Percentiles rank a stretch among this genome's conserved stretches.
phyloP scores from a whole-genome alignment of 1,284 basidiomycete genomes.

The Malassezia slooffiae region DNA sequence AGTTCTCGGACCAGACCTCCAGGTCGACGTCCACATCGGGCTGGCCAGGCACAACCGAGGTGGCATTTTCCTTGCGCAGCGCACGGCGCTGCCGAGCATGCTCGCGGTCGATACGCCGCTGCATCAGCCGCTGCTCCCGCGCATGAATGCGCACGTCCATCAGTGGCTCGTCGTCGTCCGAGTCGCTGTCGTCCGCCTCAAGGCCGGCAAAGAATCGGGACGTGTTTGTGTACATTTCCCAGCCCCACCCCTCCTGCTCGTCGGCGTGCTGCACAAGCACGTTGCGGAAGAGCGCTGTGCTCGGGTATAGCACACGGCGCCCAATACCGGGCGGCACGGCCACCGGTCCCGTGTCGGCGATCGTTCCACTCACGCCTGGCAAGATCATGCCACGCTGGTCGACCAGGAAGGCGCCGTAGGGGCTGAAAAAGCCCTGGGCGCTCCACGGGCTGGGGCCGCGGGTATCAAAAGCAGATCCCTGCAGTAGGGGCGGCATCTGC shows the following conservation, averaged over 20 bases:
- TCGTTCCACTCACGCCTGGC: neutral
- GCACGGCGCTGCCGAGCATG: constrained; percentile 4
- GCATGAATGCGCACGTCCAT: constrained; percentile 15
- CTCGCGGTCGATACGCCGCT: constrained; percentile 4
- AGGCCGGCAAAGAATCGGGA: constrained; percentile 16
- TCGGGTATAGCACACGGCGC: constrained; percentile 33
- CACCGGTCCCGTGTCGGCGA: constrained; percentile 14
- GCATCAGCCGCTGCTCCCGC: constrained; percentile 2
- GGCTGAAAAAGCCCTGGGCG: constrained; percentile 3
- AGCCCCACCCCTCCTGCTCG: constrained; percentile 44
- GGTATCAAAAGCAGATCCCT: too few species aligned
- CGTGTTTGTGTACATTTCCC: constrained; percentile 27
- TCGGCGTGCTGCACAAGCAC: constrained; percentile 38
- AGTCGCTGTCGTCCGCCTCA: constrained; percentile 18
- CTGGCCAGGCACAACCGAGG: constrained; percentile 15
- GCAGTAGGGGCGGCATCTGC: too few species aligned
- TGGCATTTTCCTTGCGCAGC: constrained; percentile 26
- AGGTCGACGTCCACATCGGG: constrained; percentile 7
- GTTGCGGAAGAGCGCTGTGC: constrained; percentile 43
- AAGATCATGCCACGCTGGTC: constrained; percentile 9
- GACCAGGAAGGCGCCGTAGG: constrained; percentile 6
- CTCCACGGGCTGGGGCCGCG: too few species aligned
- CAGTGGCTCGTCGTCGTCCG: constrained; percentile 31
- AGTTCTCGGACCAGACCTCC: constrained; percentile 16
- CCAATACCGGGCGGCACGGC: constrained; percentile 36